phyloP scores from a whole-genome alignment of 1,139 yeast species.

The Blastobotrys serpentis region DNA sequence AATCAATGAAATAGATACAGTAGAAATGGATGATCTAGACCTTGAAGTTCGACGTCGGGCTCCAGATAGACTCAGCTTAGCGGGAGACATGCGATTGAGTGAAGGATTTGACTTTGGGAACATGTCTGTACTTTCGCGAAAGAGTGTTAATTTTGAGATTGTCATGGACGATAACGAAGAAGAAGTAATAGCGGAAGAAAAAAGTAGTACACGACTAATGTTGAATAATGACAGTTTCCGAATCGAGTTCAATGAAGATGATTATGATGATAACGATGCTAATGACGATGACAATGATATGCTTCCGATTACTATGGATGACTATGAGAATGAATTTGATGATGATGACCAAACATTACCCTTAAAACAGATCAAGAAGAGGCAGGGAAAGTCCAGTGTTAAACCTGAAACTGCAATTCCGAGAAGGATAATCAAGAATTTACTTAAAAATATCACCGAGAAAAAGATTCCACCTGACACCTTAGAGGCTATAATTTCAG shows the following conservation, averaged over 20 bases:
- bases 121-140: background rate
- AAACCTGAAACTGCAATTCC: conserved; percentile 28
- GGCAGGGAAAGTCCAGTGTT: background rate
- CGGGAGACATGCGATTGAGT: conserved; percentile 14
- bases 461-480: conserved; percentile 27
- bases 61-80: conserved; percentile 16
- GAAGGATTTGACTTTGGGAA: conserved; percentile 17
- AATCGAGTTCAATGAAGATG: conserved; percentile 15
- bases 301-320: conserved; percentile 10
- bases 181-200: background rate
- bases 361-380: background rate
- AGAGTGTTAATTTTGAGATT: conserved; percentile 9
- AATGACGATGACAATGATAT: background rate
- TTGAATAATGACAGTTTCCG: conserved; percentile 16
- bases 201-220: conserved; percentile 9
- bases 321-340: conserved; percentile 6
- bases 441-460: conserved; percentile 24
- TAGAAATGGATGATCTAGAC: conserved; percentile 12
- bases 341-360: conserved; percentile 5
- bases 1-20: conserved; percentile 8
- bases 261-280: background rate
- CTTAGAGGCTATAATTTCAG: conserved; percentile 30
- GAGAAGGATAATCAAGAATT: conserved; percentile 26
- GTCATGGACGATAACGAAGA: conserved; percentile 10
- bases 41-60: conserved; percentile 15